Evolutionary conservation across 768 basidiomycete species (phyloP).

Genomic region (Hygrophorus pudorinus): DNA sequence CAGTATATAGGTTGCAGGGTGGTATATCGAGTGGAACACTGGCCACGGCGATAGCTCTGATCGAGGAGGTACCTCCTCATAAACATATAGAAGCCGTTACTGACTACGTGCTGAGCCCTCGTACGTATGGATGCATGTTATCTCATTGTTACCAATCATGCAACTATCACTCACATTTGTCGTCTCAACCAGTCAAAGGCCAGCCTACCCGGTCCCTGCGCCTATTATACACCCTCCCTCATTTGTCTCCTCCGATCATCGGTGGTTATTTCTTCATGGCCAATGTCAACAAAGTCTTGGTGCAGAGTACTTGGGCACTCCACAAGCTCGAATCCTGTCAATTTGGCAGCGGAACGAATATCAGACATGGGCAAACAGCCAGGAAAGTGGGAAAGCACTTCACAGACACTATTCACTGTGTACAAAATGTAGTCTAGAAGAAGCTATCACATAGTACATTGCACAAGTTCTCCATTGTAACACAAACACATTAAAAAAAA

Average conservation of each 20-base stretch:
- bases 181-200: conserved; percentile 3
- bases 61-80: conserved; percentile 30
- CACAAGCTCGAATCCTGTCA: conserved; percentile 19
- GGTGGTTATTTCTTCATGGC: conserved; percentile 35
- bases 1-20: conserved; percentile 37
- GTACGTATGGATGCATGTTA: conserved; percentile 15
- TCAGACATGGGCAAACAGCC: too few relatives aligned
- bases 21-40: conserved; percentile 61
- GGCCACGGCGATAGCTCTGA: conserved; percentile 23
- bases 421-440: too few relatives aligned
- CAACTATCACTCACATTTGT: neutral
- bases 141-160: neutral
- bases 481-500: too few relatives aligned
- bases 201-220: conserved; percentile 12
- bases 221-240: conserved; percentile 26
- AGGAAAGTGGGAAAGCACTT: too few relatives aligned
- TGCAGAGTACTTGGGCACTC: conserved; percentile 38
- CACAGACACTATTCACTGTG: too few relatives aligned
- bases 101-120: conserved; percentile 33
- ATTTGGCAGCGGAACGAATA: neutral
- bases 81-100: conserved; percentile 20
- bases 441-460: too few relatives aligned
- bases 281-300: conserved; percentile 28
- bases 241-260: conserved; percentile 21
- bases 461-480: too few relatives aligned